Evolutionary conservation across 2,329 filamentous ascomycete genomes (phyloP), one percentile per base, ranked within the genome.

Genomic region (Calonectria pauciramosa): DNA sequence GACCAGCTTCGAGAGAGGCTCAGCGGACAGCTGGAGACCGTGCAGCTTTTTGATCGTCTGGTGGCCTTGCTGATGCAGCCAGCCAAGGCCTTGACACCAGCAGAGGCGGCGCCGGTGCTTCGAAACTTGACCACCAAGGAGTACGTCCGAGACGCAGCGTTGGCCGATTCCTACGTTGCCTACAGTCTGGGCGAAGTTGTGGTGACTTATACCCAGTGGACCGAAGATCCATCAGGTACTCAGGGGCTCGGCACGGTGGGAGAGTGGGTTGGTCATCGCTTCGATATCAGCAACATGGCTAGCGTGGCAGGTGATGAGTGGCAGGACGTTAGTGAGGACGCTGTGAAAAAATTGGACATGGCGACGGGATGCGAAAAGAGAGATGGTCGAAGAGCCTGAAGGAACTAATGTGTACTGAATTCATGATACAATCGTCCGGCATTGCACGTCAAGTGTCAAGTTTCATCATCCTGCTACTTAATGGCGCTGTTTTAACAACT

Each of bases 91-190:
- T 16, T 44, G 23, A 36, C n/a, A 1, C 7, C 7, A 1, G 20
- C 10, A 1, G 32, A 44, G 14, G 44, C 16, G 11, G n/a, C 16
- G 2, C 56, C 68, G 1, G 68, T 77, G 4, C 74, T 77, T 23
- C 75, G 74, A 5, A 77, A 77, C 68, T n/a, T 77, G 18, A 47
- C 23, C 16, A 70, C 59, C 18, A 68, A 76, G 11, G 30, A 77
- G 26, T 76, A 49, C 30, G 30, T 77, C 36, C 44, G 64, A 18
- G 60, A 66, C 20, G 36, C 66, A 16, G 38, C 41, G 16, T 26
- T 70, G 10, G 70, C 70, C 18, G 18, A 54, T 1, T 74, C 23
- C 11, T 20, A 66, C 2, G 59, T 34, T 4, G 49, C 67, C 6
- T 56, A 59, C 52, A 59, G 67, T 9, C n/a, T 76, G 1, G 71